A percentile compares a stretch with the other conserved stretches of the same genome.
These are phyloP conservation scores for Cadophora luteo-olivacea DNA, from an alignment of 2,329 filamentous ascomycete species.

Conservation along the genomic window DNA sequence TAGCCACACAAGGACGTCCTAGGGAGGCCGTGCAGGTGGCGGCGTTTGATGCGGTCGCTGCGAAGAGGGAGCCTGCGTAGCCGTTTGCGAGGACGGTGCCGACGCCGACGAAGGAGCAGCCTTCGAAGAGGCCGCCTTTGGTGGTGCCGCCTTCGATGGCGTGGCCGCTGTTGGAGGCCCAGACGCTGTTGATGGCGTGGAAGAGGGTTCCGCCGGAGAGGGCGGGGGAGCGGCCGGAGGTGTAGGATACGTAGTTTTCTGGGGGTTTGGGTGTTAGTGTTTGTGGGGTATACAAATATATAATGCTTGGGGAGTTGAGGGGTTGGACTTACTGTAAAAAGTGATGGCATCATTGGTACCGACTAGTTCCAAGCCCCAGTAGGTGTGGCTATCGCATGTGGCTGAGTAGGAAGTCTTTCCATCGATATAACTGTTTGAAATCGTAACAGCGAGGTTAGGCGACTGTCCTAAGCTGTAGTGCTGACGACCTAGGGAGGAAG, in stretches of 20 bases:
- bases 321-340: constrained; percentile 8
- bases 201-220: constrained; percentile 46
- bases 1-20: constrained; percentile 25
- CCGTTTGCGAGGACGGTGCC: constrained; percentile 34
- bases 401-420: constrained; percentile 51
- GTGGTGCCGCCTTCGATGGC: constrained; percentile 49
- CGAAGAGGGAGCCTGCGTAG: not conserved
- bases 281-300: constrained; percentile 45
- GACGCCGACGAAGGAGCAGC: constrained; percentile 51
- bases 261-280: constrained; percentile 47
- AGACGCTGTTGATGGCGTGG: constrained; percentile 52
- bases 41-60: not conserved
- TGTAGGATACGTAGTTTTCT: constrained; percentile 51
- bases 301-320: constrained; percentile 45
- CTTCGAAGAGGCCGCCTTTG: constrained; percentile 49
- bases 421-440: constrained; percentile 54
- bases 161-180: constrained; percentile 47
- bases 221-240: constrained; percentile 51
- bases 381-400: constrained; percentile 53
- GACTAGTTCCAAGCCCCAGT: constrained; percentile 48
- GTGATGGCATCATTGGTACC: constrained; percentile 17
- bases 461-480: constrained; percentile 12
- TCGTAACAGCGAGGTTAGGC: constrained; percentile 40
- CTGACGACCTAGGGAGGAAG: constrained; percentile 5
- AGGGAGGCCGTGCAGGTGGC: constrained; percentile 14